Conservation (phyloP, 495 filamentous ascomycete species). For the Melanomma pulvis-pyrius region DNA sequence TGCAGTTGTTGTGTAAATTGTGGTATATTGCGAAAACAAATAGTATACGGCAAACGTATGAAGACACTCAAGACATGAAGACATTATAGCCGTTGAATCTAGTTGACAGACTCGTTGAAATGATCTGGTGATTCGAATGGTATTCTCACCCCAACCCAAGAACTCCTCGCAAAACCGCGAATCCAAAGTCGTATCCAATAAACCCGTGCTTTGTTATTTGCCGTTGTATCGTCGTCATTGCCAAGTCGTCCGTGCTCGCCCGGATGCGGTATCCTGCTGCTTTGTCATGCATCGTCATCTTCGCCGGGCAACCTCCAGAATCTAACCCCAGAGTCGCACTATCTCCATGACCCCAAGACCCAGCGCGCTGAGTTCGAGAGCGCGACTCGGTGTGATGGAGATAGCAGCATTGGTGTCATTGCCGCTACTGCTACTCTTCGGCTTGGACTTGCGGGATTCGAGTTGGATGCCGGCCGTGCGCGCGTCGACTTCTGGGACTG, state of each 20-base stretch:
- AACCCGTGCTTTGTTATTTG: too few relatives aligned
- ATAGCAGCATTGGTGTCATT: conserved; percentile 17
- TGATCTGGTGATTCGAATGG: too few relatives aligned
- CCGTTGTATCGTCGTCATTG: not conserved
- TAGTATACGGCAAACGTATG: too few relatives aligned
- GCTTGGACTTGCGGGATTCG: conserved; percentile 14
- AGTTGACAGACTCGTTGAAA: too few relatives aligned
- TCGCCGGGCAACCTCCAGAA: not conserved
- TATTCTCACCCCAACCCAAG: too few relatives aligned
- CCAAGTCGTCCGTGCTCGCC: not conserved
- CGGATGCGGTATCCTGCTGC: too few relatives aligned
- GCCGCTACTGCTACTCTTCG: not conserved
- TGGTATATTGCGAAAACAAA: too few relatives aligned
- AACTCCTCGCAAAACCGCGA: too few relatives aligned
- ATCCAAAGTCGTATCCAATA: too few relatives aligned
- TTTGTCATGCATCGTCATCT: not conserved
- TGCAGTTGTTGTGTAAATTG: too few relatives aligned
- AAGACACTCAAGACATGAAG: too few relatives aligned
- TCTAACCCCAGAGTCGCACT: conserved; percentile 17
- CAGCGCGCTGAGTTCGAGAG: conserved; percentile 19
- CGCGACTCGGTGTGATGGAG: conserved; percentile 7
- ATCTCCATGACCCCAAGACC: conserved; percentile 16
- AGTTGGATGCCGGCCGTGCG: conserved; percentile 20
- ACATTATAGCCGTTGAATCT: too few relatives aligned
- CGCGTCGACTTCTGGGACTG: conserved; percentile 16